phyloP scores from a whole-genome alignment of 192 early-diverging fungal genomes.

The Coemansia asiatica region DNA sequence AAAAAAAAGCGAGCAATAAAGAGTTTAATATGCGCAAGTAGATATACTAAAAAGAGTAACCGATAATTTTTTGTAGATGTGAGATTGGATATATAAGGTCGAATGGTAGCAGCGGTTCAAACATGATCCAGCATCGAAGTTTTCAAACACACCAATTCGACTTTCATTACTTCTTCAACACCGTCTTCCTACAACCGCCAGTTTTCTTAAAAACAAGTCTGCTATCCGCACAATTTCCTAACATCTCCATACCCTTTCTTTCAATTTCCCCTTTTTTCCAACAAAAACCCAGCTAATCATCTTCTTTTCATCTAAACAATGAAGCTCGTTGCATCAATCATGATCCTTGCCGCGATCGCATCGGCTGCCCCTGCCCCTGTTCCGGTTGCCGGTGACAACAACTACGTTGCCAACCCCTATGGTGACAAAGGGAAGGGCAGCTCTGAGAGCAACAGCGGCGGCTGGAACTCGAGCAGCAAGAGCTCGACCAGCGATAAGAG shows the following conservation, averaged over 20 bases:
- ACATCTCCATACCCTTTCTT: background rate
- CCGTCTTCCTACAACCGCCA: background rate
- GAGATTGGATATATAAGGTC: too few relatives aligned
- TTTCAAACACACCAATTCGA: too few relatives aligned
- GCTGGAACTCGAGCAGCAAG: background rate
- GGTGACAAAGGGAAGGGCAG: background rate
- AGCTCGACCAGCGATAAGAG: background rate
- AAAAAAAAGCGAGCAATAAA: too few relatives aligned
- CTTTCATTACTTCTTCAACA: background rate
- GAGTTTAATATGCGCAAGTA: too few relatives aligned
- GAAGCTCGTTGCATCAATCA: conserved; percentile 31
- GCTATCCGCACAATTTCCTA: background rate
- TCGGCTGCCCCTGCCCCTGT: conserved; percentile 15
- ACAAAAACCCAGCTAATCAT: background rate
- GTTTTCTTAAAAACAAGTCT: background rate
- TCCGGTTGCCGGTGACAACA: conserved; percentile 6
- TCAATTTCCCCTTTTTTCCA: background rate
- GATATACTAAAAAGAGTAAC: too few relatives aligned
- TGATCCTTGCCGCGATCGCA: conserved; percentile 24
- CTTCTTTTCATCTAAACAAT: conserved; percentile 12
- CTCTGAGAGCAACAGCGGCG: conserved; percentile 4
- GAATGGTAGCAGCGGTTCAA: too few relatives aligned
- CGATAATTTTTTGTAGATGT: too few relatives aligned
- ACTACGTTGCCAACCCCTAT: conserved; percentile 12
- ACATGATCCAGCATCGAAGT: too few relatives aligned